Evolutionary conservation across 2,329 filamentous ascomycete species (phyloP), one percentile per base, ranked within the genome.

Genomic region (Colletotrichum horii): DNA sequence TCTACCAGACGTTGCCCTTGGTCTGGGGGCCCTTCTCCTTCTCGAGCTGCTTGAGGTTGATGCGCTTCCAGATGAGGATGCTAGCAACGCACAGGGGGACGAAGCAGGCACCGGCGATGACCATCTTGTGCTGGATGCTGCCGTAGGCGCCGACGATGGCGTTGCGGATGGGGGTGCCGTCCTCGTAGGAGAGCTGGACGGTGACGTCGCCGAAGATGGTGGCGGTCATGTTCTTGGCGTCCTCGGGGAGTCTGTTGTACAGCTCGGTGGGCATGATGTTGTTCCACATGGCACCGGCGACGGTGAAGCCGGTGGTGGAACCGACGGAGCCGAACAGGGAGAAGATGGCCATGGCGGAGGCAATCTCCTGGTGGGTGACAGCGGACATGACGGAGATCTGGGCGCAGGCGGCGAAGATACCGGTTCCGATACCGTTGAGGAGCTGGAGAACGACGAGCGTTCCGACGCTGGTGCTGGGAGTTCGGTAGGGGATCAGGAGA

Each of bases 91-190:
- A 82, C 1, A 85, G 65, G 16, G 84, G 82, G 36, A 85, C 82
- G 26, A 87, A 79, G n/a, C 80, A 75, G 68, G 75, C 68, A 32
- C 84, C 84, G n/a, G 83, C 82, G 65, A 82, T 81, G 48, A 85
- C 80, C 84, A 85, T 85, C 58, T 81, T 78, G 15, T 81, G 83
- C 81, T 91, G 88, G 4, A 86, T 83, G 36, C 87, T 85, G 1
- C 84, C 87, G 72, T 90, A 91, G 1, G 88, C 87, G 55, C 82
- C 71, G 52, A 87, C 83, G 68, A 89, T 88, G 6, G 83, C 89
- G 24, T 83, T 75, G 15, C 89, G 81, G n/a, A 83, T 84, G 0
- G 83, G 80, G 8, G 79, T 85, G 5, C 87, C 85, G 19, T 86
- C 78, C 0, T 83, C 79, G 76, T 88, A 90, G 7, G 77, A 76